Conservation (phyloP, 1,139 yeast species). For the Spathaspora sp. region DNA sequence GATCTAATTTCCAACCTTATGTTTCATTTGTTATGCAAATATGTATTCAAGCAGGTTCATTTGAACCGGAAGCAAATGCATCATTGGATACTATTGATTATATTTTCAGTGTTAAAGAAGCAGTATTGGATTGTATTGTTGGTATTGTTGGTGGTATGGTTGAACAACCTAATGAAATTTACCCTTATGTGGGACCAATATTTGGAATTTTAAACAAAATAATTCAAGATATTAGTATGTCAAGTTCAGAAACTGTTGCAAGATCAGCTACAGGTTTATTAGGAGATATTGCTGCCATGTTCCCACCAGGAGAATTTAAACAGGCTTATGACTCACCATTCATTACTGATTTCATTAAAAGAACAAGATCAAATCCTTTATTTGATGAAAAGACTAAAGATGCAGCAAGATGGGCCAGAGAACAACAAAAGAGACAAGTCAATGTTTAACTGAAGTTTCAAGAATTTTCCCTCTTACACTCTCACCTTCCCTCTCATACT, state of each 20-base stretch:
- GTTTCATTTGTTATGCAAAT: slow-evolving; percentile 76
- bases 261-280: slow-evolving; percentile 83
- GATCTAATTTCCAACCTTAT: slow-evolving; percentile 71
- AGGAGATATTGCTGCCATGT: slow-evolving; percentile 92
- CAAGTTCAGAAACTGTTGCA: slow-evolving; percentile 63
- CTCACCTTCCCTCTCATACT: background rate
- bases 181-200: slow-evolving; percentile 65
- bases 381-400: slow-evolving; percentile 72
- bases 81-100: slow-evolving; percentile 79
- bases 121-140: slow-evolving; percentile 91
- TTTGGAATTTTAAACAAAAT: slow-evolving; percentile 67
- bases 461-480: background rate
- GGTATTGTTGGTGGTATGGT: slow-evolving; percentile 90
- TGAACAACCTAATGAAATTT: slow-evolving; percentile 63
- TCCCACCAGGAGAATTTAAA: slow-evolving; percentile 69
- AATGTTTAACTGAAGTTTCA: slow-evolving; percentile 8
- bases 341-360: slow-evolving; percentile 76
- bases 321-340: slow-evolving; percentile 67
- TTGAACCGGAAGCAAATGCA: slow-evolving; percentile 51
- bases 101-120: slow-evolving; percentile 68
- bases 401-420: slow-evolving; percentile 96
- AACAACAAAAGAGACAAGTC: slow-evolving; percentile 67
- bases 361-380: slow-evolving; percentile 61
- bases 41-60: slow-evolving; percentile 54
- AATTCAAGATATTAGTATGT: slow-evolving; percentile 58